phyloP scores from a whole-genome alignment of 148 eudicot genomes.

The Suaeda aralocaspica region DNA sequence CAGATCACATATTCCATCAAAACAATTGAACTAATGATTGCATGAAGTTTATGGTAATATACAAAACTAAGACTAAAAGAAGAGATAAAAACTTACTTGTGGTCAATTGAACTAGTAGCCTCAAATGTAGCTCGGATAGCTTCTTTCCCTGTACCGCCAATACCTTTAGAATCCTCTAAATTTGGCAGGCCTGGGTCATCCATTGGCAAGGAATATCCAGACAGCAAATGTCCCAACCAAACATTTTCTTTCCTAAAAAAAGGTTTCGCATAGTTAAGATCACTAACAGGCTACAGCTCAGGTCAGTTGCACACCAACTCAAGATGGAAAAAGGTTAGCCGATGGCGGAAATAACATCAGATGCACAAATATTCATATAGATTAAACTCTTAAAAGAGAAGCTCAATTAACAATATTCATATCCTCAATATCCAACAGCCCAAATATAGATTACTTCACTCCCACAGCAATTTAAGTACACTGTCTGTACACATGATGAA shows the following conservation, averaged over 20 bases:
- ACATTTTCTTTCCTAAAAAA: constrained; percentile 56
- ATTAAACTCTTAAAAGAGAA: neutral
- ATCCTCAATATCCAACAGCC: neutral
- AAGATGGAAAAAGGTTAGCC: too few species aligned
- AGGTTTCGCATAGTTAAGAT: constrained; percentile 7
- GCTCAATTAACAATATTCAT: neutral
- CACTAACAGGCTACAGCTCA: too few species aligned
- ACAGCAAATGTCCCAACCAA: constrained; percentile 90
- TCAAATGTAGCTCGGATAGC: constrained; percentile 60
- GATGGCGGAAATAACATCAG: neutral
- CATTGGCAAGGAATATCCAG: constrained; percentile 92
- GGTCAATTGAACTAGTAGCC: constrained; percentile 69
- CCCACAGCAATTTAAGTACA: neutral
- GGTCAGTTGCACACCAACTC: too few species aligned
- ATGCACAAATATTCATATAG: neutral
- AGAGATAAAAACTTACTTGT: constrained; percentile 40
- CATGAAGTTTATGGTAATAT: neutral
- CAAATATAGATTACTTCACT: neutral
- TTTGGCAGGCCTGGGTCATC: constrained; percentile 68
- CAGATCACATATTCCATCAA: neutral
- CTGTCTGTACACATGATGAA: too few species aligned
- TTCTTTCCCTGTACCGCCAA: constrained; percentile 82
- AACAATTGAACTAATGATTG: neutral
- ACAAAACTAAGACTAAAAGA: too few species aligned
- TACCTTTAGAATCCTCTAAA: constrained; percentile 32